Percentiles rank a stretch among this genome's conserved stretches.
phyloP scores from a whole-genome alignment of 2,329 filamentous ascomycete species.

The Colletotrichum paranaense region DNA sequence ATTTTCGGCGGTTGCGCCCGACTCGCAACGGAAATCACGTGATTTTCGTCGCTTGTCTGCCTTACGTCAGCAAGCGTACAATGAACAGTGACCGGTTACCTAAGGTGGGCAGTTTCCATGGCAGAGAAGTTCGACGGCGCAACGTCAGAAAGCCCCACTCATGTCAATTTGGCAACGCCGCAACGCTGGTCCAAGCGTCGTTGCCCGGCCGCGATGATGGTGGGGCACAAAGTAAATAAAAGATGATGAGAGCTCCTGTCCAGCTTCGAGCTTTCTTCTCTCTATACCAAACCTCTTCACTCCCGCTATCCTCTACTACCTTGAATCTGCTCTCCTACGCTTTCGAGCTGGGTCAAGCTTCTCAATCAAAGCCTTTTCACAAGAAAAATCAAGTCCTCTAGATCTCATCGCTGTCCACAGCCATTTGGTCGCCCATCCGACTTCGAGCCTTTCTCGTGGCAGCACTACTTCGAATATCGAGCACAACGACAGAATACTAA shows the following conservation, averaged over 20 bases:
- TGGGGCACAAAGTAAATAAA: slow-evolving; percentile 60
- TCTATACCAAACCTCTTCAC: slow-evolving; percentile 41
- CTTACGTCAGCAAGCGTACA: no score
- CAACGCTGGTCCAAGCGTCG: slow-evolving; percentile 25
- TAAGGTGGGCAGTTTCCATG: no score
- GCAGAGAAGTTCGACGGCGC: not conserved
- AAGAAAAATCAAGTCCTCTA: slow-evolving; percentile 54
- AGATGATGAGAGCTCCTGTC: slow-evolving; percentile 42
- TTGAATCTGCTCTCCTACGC: slow-evolving; percentile 26
- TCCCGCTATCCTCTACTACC: slow-evolving; percentile 31
- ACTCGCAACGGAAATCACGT: not conserved
- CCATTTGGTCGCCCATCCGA: slow-evolving; percentile 61
- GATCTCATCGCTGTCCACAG: slow-evolving; percentile 58
- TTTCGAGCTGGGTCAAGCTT: slow-evolving; percentile 40
- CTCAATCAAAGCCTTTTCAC: slow-evolving; percentile 42
- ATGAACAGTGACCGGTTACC: no score
- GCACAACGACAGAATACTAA: slow-evolving; percentile 58
- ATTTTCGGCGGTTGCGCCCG: not conserved
- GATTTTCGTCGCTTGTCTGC: not conserved
- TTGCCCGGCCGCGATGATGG: slow-evolving; percentile 39
- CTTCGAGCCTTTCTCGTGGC: slow-evolving; percentile 56
- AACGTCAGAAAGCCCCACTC: slow-evolving; percentile 13
- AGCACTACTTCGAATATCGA: slow-evolving; percentile 59
- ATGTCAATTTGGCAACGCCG: not conserved
- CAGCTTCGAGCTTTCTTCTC: slow-evolving; percentile 39